Percentiles rank a stretch among this genome's conserved stretches.
Evolutionary conservation across 805 yeast species (phyloP).

Genomic region (Myxozyma neotropica): DNA sequence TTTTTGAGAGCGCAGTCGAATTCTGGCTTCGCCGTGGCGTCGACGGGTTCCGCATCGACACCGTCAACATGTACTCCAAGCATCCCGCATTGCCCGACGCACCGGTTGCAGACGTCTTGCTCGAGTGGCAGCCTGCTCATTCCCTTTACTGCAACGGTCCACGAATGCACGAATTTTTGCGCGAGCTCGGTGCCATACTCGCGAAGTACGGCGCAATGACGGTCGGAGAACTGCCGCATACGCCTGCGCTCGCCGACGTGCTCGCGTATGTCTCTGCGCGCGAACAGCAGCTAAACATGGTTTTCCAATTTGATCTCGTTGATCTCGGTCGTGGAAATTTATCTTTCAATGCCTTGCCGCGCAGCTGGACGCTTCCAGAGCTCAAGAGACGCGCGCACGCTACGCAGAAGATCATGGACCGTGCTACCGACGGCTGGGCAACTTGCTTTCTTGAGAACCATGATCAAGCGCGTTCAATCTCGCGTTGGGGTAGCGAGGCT

Average conservation of each 20-base stretch:
- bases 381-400: constrained; percentile 10
- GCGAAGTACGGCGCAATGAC: constrained; percentile 56
- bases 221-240: constrained; percentile 58
- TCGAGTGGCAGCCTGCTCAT: constrained; percentile 48
- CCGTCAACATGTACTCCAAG: constrained; percentile 58
- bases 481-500: constrained; percentile 48
- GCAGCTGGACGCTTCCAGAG: constrained; percentile 2
- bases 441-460: constrained; percentile 60
- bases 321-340: constrained; percentile 9
- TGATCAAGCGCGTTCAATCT: constrained; percentile 58
- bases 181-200: constrained; percentile 51
- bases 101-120: constrained; percentile 49
- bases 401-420: constrained; percentile 44
- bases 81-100: constrained; percentile 52
- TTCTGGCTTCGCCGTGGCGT: constrained; percentile 61
- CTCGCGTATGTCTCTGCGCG: constrained; percentile 23
- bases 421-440: constrained; percentile 53
- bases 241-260: constrained; percentile 41
- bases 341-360: neutral
- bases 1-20: constrained; percentile 48
- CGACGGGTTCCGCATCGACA: constrained; percentile 63
- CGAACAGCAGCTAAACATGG: constrained; percentile 45
- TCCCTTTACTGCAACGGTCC: constrained; percentile 51
- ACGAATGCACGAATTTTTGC: constrained; percentile 59
- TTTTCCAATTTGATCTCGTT: constrained; percentile 44